Conservation (phyloP, 2,329 filamentous ascomycete genomes). For the Mycosphaerella arachidis region DNA sequence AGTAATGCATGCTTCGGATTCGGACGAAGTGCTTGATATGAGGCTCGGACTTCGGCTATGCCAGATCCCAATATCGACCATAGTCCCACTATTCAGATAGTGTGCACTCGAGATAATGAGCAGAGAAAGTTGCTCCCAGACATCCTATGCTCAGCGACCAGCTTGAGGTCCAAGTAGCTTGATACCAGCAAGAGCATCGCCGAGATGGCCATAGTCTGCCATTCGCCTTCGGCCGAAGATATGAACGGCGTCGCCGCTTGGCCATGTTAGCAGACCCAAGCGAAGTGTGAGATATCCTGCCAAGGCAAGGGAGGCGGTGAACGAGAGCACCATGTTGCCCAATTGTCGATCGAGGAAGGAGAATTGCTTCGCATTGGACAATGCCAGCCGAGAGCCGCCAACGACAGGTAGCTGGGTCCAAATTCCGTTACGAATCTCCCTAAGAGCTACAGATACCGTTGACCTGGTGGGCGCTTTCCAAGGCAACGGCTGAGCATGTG, state of each 20-base stretch:
- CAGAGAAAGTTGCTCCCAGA: background rate
- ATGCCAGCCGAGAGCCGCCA: conserved; percentile 11
- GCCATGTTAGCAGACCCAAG: conserved; percentile 28
- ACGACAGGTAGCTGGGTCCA: conserved; percentile 23
- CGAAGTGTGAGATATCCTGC: conserved; percentile 21
- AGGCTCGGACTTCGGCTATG: background rate
- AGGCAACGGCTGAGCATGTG: conserved; percentile 18
- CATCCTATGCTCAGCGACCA: background rate
- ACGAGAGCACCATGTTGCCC: conserved; percentile 17
- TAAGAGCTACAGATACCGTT: conserved; percentile 8
- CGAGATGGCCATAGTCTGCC: conserved; percentile 33
- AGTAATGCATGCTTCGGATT: background rate
- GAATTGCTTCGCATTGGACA: conserved; percentile 13
- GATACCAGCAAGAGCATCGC: conserved; percentile 32
- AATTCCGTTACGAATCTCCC: conserved; percentile 12
- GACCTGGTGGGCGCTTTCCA: conserved; percentile 18
- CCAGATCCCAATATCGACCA: background rate
- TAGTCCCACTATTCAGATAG: background rate
- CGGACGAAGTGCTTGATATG: background rate
- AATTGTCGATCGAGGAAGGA: conserved; percentile 20
- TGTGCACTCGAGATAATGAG: background rate
- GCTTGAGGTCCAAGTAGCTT: conserved; percentile 20
- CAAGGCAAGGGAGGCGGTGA: conserved; percentile 16
- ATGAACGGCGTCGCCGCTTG: conserved; percentile 31
- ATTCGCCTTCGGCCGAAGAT: conserved; percentile 33